Evolutionary conservation across 2,329 filamentous ascomycete genomes (phyloP).

Genomic region (Fusarium haematococcum): DNA sequence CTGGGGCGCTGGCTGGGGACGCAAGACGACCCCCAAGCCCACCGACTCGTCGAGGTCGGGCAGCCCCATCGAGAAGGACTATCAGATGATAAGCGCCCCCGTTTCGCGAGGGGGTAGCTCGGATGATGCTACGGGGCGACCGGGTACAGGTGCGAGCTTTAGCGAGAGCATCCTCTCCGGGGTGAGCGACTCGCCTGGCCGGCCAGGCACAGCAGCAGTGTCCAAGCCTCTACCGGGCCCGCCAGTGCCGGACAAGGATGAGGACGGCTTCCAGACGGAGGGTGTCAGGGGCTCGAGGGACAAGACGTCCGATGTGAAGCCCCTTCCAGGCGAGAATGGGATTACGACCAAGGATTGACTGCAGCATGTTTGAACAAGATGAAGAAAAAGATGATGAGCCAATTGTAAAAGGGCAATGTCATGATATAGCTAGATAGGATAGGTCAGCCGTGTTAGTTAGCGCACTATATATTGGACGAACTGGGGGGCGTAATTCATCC

Average conservation of each 20-base stretch:
- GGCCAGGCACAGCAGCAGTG: conserved; percentile 32
- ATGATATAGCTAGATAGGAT: conserved; percentile 23
- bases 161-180: conserved; percentile 59
- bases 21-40: conserved; percentile 48
- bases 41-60: conserved; percentile 50
- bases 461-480: background rate
- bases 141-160: conserved; percentile 56
- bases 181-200: conserved; percentile 46
- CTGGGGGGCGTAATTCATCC: conserved; percentile 9
- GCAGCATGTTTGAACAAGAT: background rate
- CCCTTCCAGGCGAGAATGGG: conserved; percentile 6
- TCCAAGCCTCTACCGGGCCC: conserved; percentile 18
- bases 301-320: conserved; percentile 21
- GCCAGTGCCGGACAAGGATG: conserved; percentile 25
- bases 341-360: conserved; percentile 25
- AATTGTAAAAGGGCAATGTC: background rate
- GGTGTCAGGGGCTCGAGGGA: conserved; percentile 40
- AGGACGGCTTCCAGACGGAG: conserved; percentile 45
- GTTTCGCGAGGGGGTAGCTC: conserved; percentile 45
- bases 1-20: conserved; percentile 57
- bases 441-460: conserved; percentile 11
- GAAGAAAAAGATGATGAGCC: background rate
- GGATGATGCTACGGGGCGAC: conserved; percentile 46
- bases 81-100: conserved; percentile 51
- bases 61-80: conserved; percentile 53